phyloP scores from a whole-genome alignment of 345 rosid species.

The Gynandropsis gynandra region DNA sequence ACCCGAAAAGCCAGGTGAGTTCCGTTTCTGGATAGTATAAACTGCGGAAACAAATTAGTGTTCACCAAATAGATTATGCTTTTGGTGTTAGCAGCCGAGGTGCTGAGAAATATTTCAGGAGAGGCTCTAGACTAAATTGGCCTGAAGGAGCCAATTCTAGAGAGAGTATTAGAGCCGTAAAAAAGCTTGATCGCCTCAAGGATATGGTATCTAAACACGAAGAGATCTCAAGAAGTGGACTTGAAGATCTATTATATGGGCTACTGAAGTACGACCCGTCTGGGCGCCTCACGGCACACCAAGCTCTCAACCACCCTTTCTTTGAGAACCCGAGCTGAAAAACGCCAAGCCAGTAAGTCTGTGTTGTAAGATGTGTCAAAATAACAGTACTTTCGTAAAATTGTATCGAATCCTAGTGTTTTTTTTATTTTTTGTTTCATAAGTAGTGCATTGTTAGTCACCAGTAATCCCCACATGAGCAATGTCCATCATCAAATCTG shows the following conservation, averaged over 20 bases:
- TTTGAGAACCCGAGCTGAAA: slow-evolving; percentile 32
- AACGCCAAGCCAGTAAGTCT: background rate
- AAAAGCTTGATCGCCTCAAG: slow-evolving; percentile 57
- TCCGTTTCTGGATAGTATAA: background rate
- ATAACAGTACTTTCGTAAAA: no score
- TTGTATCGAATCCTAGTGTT: no score
- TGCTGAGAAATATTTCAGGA: slow-evolving; percentile 64
- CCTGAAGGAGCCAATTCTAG: slow-evolving; percentile 82
- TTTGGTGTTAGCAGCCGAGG: slow-evolving; percentile 39
- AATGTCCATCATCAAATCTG: slow-evolving; percentile 53
- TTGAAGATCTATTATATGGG: slow-evolving; percentile 51
- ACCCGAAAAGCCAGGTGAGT: slow-evolving; percentile 43
- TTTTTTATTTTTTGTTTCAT: no score
- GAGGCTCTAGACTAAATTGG: slow-evolving; percentile 64
- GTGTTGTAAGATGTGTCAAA: background rate
- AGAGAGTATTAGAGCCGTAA: slow-evolving; percentile 78
- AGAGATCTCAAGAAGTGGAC: slow-evolving; percentile 37
- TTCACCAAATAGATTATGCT: background rate
- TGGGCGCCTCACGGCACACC: slow-evolving; percentile 54
- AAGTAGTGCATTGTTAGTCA: slow-evolving; percentile 24
- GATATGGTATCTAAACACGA: slow-evolving; percentile 44
- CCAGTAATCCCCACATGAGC: slow-evolving; percentile 73
- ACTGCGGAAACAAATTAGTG: slow-evolving; percentile 2
- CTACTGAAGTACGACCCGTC: slow-evolving; percentile 60
- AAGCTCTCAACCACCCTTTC: slow-evolving; percentile 74